Percentiles rank a stretch among this genome's conserved stretches.
Conservation (phyloP, 2,329 filamentous ascomycete species). For the Phialophora tarda region DNA sequence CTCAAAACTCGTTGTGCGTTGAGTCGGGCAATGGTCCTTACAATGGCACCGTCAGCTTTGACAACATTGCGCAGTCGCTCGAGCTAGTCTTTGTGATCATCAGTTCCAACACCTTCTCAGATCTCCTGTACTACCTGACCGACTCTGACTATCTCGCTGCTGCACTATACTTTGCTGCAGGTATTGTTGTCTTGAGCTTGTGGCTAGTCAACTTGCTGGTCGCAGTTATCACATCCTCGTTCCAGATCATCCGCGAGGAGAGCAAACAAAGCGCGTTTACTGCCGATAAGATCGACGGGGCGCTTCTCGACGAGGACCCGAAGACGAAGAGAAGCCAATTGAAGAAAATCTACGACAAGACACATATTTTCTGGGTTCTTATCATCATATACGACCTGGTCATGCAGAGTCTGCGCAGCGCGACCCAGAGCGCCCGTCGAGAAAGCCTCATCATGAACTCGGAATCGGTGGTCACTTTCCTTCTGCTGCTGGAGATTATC, state of each 20-base stretch:
- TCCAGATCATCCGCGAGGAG: constrained; percentile 97
- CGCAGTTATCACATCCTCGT: constrained; percentile 97
- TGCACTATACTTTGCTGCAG: constrained; percentile 74
- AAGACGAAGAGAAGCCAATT: constrained; percentile 51
- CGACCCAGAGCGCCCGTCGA: constrained; percentile 70
- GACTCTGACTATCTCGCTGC: constrained; percentile 88
- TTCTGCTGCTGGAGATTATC: constrained; percentile 81
- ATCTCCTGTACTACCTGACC: constrained; percentile 91
- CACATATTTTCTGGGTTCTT: constrained; percentile 75
- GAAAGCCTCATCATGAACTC: constrained; percentile 70
- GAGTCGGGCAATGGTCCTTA: constrained; percentile 74
- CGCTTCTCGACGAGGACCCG: constrained; percentile 35
- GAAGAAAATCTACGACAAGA: constrained; percentile 76
- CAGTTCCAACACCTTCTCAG: constrained; percentile 95
- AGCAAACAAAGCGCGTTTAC: constrained; percentile 94
- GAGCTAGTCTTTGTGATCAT: constrained; percentile 98
- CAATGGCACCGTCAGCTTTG: constrained; percentile 87
- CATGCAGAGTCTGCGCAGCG: constrained; percentile 76
- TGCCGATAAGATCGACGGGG: constrained; percentile 65
- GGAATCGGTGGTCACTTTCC: constrained; percentile 75
- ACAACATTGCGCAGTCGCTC: constrained; percentile 89
- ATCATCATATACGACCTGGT: constrained; percentile 82
- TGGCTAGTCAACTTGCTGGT: constrained; percentile 96
- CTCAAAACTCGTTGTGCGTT: constrained; percentile 79
- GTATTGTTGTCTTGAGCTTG: constrained; percentile 88